Evolutionary conservation across 108 stramenopile species (phyloP).

Genomic region (Discostella pseudostelligera): DNA sequence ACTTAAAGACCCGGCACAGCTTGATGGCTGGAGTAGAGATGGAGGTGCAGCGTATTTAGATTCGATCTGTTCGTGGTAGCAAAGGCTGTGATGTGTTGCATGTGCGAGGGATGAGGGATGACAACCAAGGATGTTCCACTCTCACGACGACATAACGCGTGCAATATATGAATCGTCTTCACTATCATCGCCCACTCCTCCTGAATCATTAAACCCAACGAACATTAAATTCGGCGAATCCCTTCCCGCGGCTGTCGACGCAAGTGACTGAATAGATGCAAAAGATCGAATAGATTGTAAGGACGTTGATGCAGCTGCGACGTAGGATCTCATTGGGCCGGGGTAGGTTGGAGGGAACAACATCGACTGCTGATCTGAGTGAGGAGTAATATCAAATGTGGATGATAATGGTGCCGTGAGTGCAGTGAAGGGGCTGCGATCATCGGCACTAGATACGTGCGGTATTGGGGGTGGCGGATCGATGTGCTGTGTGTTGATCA

Average conservation of each 20-base stretch:
- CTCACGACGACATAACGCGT: slow-evolving; percentile 13
- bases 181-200: slow-evolving; percentile 14
- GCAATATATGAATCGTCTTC: slow-evolving; percentile 42
- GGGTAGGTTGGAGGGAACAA: slow-evolving; percentile 8
- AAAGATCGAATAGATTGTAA: slow-evolving; percentile 37
- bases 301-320: slow-evolving; percentile 39
- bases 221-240: slow-evolving; percentile 34
- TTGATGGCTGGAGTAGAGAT: slow-evolving; percentile 67
- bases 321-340: slow-evolving; percentile 31
- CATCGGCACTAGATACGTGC: background rate
- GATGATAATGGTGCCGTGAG: slow-evolving; percentile 15
- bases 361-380: slow-evolving; percentile 8
- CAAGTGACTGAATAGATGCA: slow-evolving; percentile 34
- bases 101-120: too few relatives aligned
- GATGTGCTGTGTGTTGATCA: background rate
- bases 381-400: slow-evolving; percentile 17
- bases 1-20: slow-evolving; percentile 55
- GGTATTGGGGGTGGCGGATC: slow-evolving; percentile 3
- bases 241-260: slow-evolving; percentile 22
- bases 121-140: too few relatives aligned
- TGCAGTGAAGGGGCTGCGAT: slow-evolving; percentile 1
- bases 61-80: slow-evolving; percentile 38
- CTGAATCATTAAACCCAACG: slow-evolving; percentile 9
- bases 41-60: slow-evolving; percentile 52
- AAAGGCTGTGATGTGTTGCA: background rate